These are phyloP conservation scores for Amaranthus palmeri DNA, from an alignment of 148 eudicot genomes.

Conservation along the genomic window DNA sequence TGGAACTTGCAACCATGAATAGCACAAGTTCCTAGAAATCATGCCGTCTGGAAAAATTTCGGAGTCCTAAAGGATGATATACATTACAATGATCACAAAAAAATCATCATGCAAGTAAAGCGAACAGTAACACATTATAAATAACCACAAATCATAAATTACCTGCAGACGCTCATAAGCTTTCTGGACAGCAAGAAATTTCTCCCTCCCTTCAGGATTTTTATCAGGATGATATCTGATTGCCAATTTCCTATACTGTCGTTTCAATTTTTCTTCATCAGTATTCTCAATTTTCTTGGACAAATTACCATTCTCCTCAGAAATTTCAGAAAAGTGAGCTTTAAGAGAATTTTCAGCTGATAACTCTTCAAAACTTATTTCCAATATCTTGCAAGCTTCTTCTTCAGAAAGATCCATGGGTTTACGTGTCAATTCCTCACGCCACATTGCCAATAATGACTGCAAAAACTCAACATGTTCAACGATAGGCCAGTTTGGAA, in stretches of 20 bases:
- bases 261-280: conserved; percentile 97
- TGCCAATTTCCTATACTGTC: conserved; percentile 95
- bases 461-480: conserved; percentile 98
- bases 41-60: neutral
- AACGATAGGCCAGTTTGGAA: conserved; percentile 98
- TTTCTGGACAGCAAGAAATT: conserved; percentile 96
- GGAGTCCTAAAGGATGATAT: neutral
- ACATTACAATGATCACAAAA: neutral
- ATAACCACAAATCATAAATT: conserved; percentile 9
- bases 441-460: conserved; percentile 97
- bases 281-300: conserved; percentile 81
- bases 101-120: conserved; percentile 4
- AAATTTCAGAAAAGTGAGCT: conserved; percentile 35
- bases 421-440: conserved; percentile 92
- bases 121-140: neutral
- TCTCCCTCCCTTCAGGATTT: conserved; percentile 98
- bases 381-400: conserved; percentile 95
- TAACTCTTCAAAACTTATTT: conserved; percentile 80
- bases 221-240: conserved; percentile 99
- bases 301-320: conserved; percentile 57
- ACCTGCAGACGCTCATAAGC: conserved; percentile 99
- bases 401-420: conserved; percentile 99
- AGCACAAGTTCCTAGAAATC: too few species aligned
- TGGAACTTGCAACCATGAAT: too few species aligned
- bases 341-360: conserved; percentile 53